Percentiles rank a stretch among this genome's conserved stretches.
phyloP scores from a whole-genome alignment of 768 basidiomycete species.

The Macrolepiota dolichaula region DNA sequence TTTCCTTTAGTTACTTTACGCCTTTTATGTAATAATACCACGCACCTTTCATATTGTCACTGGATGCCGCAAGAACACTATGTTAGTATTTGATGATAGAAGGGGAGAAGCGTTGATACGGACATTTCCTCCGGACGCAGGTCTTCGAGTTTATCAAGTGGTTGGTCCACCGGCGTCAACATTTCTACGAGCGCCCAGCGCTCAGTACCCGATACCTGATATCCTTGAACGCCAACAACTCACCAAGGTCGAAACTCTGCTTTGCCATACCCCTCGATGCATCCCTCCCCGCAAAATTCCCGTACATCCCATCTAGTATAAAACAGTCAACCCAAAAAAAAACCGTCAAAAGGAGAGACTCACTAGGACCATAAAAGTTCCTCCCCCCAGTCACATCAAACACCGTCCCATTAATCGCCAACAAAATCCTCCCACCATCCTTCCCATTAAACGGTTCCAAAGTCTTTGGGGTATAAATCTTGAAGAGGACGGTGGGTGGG shows the following conservation, averaged over 20 bases:
- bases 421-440: slow-evolving; percentile 68
- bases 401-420: slow-evolving; percentile 82
- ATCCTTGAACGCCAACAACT: slow-evolving; percentile 19
- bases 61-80: slow-evolving; percentile 23
- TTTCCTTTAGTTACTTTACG: slow-evolving; percentile 7
- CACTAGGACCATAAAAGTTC: slow-evolving; percentile 94
- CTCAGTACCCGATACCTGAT: background rate
- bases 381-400: slow-evolving; percentile 91
- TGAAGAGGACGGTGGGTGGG: slow-evolving; percentile 73
- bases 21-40: slow-evolving; percentile 11
- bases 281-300: slow-evolving; percentile 95
- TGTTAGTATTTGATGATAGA: slow-evolving; percentile 13
- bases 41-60: slow-evolving; percentile 90
- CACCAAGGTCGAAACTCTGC: slow-evolving; percentile 92
- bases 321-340: background rate
- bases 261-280: slow-evolving; percentile 97
- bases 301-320: slow-evolving; percentile 84
- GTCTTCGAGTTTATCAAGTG: slow-evolving; percentile 80
- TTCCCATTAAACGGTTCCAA: slow-evolving; percentile 64
- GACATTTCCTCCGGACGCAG: slow-evolving; percentile 81
- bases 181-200: slow-evolving; percentile 55
- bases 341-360: slow-evolving; percentile 31
- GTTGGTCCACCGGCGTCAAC: slow-evolving; percentile 84
- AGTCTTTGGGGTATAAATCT: slow-evolving; percentile 76
- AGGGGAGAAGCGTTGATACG: slow-evolving; percentile 25